Conservation (phyloP, 129 eudicot genomes). For the Centrapalus pauciflorus region DNA sequence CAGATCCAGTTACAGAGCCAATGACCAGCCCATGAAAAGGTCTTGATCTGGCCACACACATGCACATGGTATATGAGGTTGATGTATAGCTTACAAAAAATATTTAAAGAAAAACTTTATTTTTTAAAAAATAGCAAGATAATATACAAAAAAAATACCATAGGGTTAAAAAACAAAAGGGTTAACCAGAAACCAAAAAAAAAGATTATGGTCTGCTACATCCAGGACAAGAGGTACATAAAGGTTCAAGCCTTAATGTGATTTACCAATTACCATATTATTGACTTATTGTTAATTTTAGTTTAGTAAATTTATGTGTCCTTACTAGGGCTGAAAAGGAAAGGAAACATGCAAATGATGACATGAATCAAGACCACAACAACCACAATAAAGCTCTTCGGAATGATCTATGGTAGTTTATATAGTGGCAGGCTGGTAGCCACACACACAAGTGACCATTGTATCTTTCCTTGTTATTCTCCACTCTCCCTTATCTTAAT, state of each 20-base stretch:
- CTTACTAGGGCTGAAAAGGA: not conserved
- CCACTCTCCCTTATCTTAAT: no score
- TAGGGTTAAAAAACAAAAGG: not conserved
- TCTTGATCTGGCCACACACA: no score
- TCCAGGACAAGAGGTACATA: not conserved
- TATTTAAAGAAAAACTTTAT: not conserved
- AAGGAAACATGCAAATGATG: not conserved
- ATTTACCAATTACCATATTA: no score
- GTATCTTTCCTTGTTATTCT: no score
- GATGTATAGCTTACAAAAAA: not conserved
- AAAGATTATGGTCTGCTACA: not conserved
- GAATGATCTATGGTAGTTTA: no score
- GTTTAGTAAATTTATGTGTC: not conserved
- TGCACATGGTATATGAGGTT: no score
- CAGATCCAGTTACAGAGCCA: no score
- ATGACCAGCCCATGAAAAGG: no score
- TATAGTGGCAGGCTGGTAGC: no score
- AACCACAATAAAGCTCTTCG: not conserved
- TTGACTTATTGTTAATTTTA: not conserved
- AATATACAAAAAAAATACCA: not conserved
- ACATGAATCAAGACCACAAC: not conserved
- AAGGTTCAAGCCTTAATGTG: not conserved
- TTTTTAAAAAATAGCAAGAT: no score
- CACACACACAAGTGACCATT: no score
- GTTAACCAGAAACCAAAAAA: not conserved